These are phyloP conservation scores for Phytophthora boehmeriae DNA, from an alignment of 352 stramenopile genomes.

Conservation along the genomic window DNA sequence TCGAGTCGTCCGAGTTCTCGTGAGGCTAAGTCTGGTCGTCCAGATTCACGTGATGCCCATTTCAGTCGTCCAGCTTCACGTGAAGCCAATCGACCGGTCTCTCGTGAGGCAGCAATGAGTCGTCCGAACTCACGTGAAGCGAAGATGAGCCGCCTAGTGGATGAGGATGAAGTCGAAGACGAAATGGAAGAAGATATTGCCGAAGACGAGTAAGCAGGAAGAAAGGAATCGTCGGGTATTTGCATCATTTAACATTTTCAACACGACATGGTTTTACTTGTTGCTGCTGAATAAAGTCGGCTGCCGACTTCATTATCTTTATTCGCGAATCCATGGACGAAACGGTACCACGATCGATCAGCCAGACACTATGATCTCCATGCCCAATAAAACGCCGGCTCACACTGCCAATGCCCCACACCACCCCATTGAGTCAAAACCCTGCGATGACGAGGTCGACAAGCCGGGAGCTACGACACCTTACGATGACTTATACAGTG, in stretches of 20 bases:
- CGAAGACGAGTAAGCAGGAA: slow-evolving; percentile 64
- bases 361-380: slow-evolving; percentile 9
- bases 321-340: slow-evolving; percentile 1
- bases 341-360: slow-evolving; percentile 13
- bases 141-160: slow-evolving; percentile 28
- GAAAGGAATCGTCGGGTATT: background rate
- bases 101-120: slow-evolving; percentile 27
- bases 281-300: no score
- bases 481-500: slow-evolving; percentile 25
- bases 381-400: slow-evolving; percentile 8
- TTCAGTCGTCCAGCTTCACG: slow-evolving; percentile 4
- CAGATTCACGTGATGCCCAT: slow-evolving; percentile 19
- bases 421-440: background rate
- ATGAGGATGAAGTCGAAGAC: slow-evolving; percentile 58
- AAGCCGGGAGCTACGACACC: background rate
- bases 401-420: background rate
- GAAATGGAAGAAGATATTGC: slow-evolving; percentile 86
- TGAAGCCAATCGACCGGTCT: slow-evolving; percentile 12
- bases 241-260: slow-evolving; percentile 13
- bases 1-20: slow-evolving; percentile 20
- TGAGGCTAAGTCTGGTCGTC: slow-evolving; percentile 20
- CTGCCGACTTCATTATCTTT: no score
- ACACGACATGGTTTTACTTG: slow-evolving; percentile 9
- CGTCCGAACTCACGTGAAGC: slow-evolving; percentile 35
- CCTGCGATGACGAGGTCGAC: slow-evolving; percentile 1